These are phyloP conservation scores for Cercospora beticola DNA, from an alignment of 2,329 filamentous ascomycete genomes.

Conservation along the genomic window DNA sequence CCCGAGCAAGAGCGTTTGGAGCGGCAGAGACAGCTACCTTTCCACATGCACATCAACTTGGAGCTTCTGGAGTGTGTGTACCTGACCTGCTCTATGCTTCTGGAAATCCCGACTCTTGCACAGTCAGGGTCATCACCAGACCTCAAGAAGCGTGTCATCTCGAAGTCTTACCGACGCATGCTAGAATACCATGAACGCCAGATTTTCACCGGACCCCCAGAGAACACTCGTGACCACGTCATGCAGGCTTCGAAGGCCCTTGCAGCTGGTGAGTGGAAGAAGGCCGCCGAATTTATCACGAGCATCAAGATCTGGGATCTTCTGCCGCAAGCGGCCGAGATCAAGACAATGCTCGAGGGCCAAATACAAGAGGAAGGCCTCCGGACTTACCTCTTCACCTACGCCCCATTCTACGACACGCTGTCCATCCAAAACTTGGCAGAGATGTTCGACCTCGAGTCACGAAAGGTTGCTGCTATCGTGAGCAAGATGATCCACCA, in stretches of 20 bases:
- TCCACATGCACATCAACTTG: constrained; percentile 99
- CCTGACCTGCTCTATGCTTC: constrained; percentile 97
- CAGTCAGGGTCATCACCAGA: constrained; percentile 96
- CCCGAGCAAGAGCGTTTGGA: constrained; percentile 97
- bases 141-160: constrained; percentile 95
- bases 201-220: constrained; percentile 96
- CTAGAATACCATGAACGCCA: constrained; percentile 99
- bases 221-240: constrained; percentile 98
- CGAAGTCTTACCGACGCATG: constrained; percentile 99
- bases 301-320: constrained; percentile 99
- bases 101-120: constrained; percentile 94
- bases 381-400: constrained; percentile 97
- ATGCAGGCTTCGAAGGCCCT: constrained; percentile 99
- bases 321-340: constrained; percentile 86
- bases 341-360: constrained; percentile 95
- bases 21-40: constrained; percentile 94
- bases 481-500: constrained; percentile 99
- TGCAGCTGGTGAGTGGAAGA: constrained; percentile 97
- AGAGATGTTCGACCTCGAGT: constrained; percentile 90
- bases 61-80: constrained; percentile 98
- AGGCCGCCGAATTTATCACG: constrained; percentile 88
- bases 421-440: constrained; percentile 82
- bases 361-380: constrained; percentile 99
- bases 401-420: constrained; percentile 98
- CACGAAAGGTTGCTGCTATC: constrained; percentile 88